Evolutionary conservation across 2,329 filamentous ascomycete genomes (phyloP).

Genomic region (Talaromyces funiculosus): DNA sequence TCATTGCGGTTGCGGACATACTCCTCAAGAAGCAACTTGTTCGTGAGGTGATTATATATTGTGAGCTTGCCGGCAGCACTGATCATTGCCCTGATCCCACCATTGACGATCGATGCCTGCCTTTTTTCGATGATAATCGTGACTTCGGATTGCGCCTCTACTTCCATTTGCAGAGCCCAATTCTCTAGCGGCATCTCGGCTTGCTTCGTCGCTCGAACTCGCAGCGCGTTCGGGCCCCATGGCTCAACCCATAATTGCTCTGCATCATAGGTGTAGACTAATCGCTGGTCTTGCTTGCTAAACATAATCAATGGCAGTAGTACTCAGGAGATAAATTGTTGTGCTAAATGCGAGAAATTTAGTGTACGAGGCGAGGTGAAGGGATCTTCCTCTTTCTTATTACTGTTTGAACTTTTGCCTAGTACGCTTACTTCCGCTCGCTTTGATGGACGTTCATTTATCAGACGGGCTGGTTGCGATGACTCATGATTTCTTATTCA

Average conservation of each 20-base stretch:
- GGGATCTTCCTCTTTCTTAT: background rate
- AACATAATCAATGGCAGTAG: background rate
- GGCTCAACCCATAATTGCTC: slow-evolving; percentile 35
- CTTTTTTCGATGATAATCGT: background rate
- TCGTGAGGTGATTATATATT: slow-evolving; percentile 37
- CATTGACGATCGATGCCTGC: background rate
- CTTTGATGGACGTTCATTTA: background rate
- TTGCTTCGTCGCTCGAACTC: slow-evolving; percentile 33
- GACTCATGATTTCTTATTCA: background rate
- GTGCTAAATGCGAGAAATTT: background rate
- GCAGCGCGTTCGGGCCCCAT: slow-evolving; percentile 36
- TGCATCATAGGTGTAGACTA: slow-evolving; percentile 36
- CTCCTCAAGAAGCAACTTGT: slow-evolving; percentile 48
- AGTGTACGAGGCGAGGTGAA: background rate
- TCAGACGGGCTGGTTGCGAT: background rate
- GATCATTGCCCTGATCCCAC: background rate
- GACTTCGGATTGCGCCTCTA: background rate
- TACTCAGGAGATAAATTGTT: background rate
- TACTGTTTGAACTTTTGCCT: background rate
- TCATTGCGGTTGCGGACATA: slow-evolving; percentile 49
- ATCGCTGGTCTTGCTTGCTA: slow-evolving; percentile 20
- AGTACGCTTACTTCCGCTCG: background rate
- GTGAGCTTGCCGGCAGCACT: slow-evolving; percentile 45
- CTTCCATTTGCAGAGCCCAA: background rate
- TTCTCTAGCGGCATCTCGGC: background rate